Conservation (phyloP, 371 early-diverging fungal species). For the Fennellomyces sp. region DNA sequence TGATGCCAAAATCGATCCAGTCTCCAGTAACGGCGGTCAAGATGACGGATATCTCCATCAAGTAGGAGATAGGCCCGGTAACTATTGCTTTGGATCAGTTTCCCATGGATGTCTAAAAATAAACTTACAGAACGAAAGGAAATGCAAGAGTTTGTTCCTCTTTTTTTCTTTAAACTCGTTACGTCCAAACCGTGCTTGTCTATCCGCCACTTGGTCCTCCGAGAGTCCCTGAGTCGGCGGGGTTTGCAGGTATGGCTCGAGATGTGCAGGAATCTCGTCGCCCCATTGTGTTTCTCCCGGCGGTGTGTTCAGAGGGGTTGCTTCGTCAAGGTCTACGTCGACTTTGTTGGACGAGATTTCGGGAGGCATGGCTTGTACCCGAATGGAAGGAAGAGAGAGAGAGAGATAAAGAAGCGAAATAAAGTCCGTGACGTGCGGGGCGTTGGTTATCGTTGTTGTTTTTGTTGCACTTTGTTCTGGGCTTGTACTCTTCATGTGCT, state of each 20-base stretch:
- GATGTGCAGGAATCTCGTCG: conserved; percentile 72
- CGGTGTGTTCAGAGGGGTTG: conserved; percentile 9
- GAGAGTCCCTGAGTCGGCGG: conserved; percentile 68
- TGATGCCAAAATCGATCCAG: conserved; percentile 88
- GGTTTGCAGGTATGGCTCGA: conserved; percentile 73
- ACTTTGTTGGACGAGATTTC: neutral
- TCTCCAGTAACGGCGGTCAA: conserved; percentile 71
- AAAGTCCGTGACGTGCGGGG: too few species aligned
- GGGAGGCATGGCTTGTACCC: neutral
- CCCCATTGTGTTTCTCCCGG: conserved; percentile 16
- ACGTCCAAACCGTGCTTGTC: conserved; percentile 68
- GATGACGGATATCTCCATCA: conserved; percentile 82
- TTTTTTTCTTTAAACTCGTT: conserved; percentile 84
- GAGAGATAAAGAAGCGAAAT: neutral
- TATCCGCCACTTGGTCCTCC: conserved; percentile 56
- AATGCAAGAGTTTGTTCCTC: conserved; percentile 84
- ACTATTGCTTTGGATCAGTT: too few species aligned
- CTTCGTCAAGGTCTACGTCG: conserved; percentile 1
- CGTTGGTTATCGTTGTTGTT: too few species aligned
- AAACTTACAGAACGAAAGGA: conserved; percentile 77
- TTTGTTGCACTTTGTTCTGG: too few species aligned
- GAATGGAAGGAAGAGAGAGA: neutral
- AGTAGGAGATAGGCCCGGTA: conserved; percentile 86
- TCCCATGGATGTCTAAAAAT: too few species aligned
- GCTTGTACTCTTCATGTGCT: too few species aligned